These are phyloP conservation scores for Westerdykella aurantiaca DNA, from an alignment of 2,329 filamentous ascomycete genomes.

Conservation along the genomic window DNA sequence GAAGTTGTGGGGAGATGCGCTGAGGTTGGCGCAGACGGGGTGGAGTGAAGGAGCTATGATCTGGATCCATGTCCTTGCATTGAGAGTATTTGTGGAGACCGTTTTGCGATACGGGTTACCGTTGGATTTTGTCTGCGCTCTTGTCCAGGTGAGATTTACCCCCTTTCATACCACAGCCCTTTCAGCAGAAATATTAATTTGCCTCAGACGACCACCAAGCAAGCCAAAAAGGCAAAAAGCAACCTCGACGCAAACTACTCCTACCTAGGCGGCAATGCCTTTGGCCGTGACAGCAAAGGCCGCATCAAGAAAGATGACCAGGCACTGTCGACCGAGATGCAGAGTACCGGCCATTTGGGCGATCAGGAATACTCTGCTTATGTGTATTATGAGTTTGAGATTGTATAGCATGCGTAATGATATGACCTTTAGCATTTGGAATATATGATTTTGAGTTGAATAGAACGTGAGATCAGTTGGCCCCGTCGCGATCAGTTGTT, in stretches of 20 bases:
- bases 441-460: not conserved
- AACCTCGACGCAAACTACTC: slow-evolving; percentile 76
- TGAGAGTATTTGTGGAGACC: slow-evolving; percentile 95
- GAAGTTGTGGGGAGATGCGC: slow-evolving; percentile 86
- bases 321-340: slow-evolving; percentile 72
- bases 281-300: slow-evolving; percentile 89
- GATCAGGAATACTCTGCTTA: slow-evolving; percentile 91
- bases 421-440: not conserved
- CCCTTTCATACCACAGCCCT: not conserved
- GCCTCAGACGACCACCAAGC: slow-evolving; percentile 73
- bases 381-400: slow-evolving; percentile 93
- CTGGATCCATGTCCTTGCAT: slow-evolving; percentile 84
- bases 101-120: slow-evolving; percentile 94
- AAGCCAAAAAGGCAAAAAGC: slow-evolving; percentile 62
- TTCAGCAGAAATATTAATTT: not conserved
- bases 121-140: slow-evolving; percentile 76
- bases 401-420: slow-evolving; percentile 36
- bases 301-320: slow-evolving; percentile 86
- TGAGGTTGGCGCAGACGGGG: slow-evolving; percentile 80
- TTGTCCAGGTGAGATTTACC: slow-evolving; percentile 62
- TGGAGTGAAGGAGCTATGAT: slow-evolving; percentile 96
- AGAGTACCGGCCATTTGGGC: slow-evolving; percentile 61
- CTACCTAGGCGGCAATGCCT: slow-evolving; percentile 90
- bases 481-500: too few species aligned
- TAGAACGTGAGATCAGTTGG: too few species aligned